These are phyloP conservation scores for Bacterosira constricta DNA, from an alignment of 108 stramenopile genomes.

Conservation along the genomic window DNA sequence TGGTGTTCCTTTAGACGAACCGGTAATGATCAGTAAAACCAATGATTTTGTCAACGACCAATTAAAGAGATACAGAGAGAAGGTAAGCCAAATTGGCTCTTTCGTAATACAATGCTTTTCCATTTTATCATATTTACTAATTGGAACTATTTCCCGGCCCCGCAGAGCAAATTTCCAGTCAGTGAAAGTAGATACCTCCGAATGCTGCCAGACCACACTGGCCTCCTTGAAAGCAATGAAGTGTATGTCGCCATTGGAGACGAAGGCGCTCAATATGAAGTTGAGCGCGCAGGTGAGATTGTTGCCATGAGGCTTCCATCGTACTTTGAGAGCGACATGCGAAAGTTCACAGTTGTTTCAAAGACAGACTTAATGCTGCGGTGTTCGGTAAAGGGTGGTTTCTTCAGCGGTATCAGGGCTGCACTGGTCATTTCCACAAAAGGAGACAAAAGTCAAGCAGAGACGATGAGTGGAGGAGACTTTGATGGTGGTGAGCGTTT, in stretches of 20 bases:
- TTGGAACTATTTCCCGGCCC: not conserved
- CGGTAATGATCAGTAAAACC: not conserved
- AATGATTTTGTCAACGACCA: conserved; percentile 14
- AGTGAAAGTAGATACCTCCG: conserved; percentile 20
- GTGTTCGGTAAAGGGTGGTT: not conserved
- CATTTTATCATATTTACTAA: too few relatives aligned
- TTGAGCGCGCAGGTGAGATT: conserved; percentile 3
- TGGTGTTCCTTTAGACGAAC: conserved; percentile 13
- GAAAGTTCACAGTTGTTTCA: conserved; percentile 32
- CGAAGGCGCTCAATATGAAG: not conserved
- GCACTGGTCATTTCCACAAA: conserved; percentile 39
- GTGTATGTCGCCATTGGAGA: conserved; percentile 36
- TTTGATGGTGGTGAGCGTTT: conserved; percentile 34
- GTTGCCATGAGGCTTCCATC: conserved; percentile 41
- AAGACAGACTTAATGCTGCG: conserved; percentile 6
- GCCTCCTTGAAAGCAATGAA: conserved; percentile 29
- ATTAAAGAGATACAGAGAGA: conserved; percentile 7
- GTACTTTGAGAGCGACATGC: conserved; percentile 39
- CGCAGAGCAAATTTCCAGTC: conserved; percentile 25
- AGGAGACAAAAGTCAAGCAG: conserved; percentile 38
- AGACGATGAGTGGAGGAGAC: conserved; percentile 45
- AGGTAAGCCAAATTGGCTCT: too few relatives aligned
- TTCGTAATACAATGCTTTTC: too few relatives aligned
- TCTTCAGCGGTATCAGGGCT: conserved; percentile 20
- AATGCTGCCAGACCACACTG: conserved; percentile 37